phyloP scores from a whole-genome alignment of 768 basidiomycete genomes.

The Lanmaoa rubissima region DNA sequence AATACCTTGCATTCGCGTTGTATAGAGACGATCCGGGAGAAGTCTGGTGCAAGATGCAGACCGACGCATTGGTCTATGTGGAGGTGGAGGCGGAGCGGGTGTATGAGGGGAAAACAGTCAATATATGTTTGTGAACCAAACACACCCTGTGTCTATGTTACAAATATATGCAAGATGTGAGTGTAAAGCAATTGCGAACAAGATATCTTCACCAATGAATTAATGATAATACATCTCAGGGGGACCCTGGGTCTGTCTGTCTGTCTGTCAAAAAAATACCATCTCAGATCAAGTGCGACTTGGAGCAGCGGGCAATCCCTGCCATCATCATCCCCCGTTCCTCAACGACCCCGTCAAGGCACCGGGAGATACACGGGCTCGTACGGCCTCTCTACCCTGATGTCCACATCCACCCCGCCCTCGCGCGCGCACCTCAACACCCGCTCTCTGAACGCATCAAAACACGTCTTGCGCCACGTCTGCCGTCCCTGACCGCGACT shows the following conservation, averaged over 20 bases:
- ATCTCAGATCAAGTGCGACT: not conserved
- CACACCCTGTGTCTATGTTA: not conserved
- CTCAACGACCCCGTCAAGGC: slow-evolving; percentile 4
- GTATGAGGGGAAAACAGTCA: not conserved
- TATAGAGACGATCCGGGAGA: slow-evolving; percentile 4
- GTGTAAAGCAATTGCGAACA: not conserved
- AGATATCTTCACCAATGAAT: not conserved
- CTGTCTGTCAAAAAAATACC: too few relatives aligned
- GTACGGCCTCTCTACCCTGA: slow-evolving; percentile 26
- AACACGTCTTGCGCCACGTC: slow-evolving; percentile 14
- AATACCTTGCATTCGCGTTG: slow-evolving; percentile 5
- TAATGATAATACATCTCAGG: not conserved
- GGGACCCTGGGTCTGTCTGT: too few relatives aligned
- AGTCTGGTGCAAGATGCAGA: slow-evolving; percentile 1
- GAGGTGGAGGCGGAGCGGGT: not conserved
- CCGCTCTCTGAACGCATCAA: slow-evolving; percentile 21
- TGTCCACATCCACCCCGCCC: slow-evolving; percentile 23
- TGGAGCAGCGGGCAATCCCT: too few relatives aligned
- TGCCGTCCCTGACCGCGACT: slow-evolving; percentile 7
- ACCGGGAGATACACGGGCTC: slow-evolving; percentile 23
- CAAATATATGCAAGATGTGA: not conserved
- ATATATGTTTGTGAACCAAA: not conserved
- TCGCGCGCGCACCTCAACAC: slow-evolving; percentile 23
- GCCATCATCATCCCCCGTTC: not conserved
- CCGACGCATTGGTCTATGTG: not conserved